phyloP scores from a whole-genome alignment of 352 stramenopile genomes.

The Lagenidium sp. region DNA sequence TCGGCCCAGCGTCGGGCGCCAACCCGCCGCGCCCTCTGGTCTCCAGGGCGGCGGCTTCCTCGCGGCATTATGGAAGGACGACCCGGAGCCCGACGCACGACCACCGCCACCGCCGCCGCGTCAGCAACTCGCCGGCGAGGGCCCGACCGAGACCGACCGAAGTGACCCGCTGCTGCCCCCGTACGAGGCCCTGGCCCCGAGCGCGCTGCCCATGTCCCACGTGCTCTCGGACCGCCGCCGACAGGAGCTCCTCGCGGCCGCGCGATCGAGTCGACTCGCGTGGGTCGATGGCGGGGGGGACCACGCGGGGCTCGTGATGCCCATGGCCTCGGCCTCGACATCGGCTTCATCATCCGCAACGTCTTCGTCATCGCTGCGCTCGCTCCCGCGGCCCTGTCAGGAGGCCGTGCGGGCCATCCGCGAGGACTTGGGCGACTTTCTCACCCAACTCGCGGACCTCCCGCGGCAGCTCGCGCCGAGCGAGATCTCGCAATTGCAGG shows the following conservation, averaged over 20 bases:
- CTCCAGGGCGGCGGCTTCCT: too few species aligned
- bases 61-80: too few species aligned
- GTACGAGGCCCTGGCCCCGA: neutral
- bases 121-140: neutral
- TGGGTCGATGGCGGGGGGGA: constrained; percentile 51
- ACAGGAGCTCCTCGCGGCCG: constrained; percentile 62
- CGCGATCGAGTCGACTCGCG: constrained; percentile 49
- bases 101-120: neutral
- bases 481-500: constrained; percentile 28
- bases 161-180: neutral
- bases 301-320: neutral
- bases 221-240: constrained; percentile 61
- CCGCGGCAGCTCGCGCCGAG: constrained; percentile 8
- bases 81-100: too few species aligned
- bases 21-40: too few species aligned
- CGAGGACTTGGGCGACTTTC: constrained; percentile 4
- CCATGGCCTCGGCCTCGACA: neutral
- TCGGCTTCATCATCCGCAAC: too few species aligned
- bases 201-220: constrained; percentile 16
- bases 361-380: too few species aligned
- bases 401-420: constrained; percentile 32
- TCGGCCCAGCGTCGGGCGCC: too few species aligned
- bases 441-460: constrained; percentile 6
- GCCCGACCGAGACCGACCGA: neutral
- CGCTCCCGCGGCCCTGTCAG: constrained; percentile 21